These are phyloP conservation scores for Claviceps fusiformis DNA, from an alignment of 2,329 filamentous ascomycete genomes.

Conservation along the genomic window DNA sequence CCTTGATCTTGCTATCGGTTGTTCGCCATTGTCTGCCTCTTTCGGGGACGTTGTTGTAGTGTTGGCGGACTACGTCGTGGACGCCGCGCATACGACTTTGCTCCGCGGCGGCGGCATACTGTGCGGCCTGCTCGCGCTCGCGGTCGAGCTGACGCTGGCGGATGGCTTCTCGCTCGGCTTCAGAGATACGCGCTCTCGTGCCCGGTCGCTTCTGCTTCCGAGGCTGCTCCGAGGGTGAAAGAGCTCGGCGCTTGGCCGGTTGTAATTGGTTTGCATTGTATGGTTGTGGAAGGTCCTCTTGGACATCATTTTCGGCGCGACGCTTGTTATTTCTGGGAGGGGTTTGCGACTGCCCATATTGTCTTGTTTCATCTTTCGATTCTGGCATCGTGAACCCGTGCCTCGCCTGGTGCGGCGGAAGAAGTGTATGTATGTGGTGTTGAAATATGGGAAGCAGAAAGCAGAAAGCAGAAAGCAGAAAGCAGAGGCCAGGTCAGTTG, in stretches of 20 bases:
- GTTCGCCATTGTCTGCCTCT: constrained; percentile 88
- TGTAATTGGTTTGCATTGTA: constrained; percentile 47
- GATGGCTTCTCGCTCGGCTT: constrained; percentile 53
- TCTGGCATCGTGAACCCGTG: not conserved
- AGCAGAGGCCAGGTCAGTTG: not conserved
- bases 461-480: not conserved
- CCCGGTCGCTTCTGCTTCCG: constrained; percentile 58
- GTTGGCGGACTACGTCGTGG: constrained; percentile 77
- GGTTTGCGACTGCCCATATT: not conserved
- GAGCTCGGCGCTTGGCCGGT: constrained; percentile 42
- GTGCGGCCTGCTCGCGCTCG: constrained; percentile 28
- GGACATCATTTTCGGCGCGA: constrained; percentile 19
- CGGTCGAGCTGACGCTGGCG: constrained; percentile 48
- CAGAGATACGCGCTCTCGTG: constrained; percentile 51
- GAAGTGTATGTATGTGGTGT: not conserved
- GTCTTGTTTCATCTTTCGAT: not conserved
- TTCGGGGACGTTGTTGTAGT: constrained; percentile 94
- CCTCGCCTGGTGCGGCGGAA: not conserved
- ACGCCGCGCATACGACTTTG: constrained; percentile 36
- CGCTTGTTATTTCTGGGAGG: constrained; percentile 16
- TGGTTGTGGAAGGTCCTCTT: constrained; percentile 40
- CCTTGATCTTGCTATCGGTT: constrained; percentile 90
- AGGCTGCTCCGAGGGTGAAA: constrained; percentile 40
- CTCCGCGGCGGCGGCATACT: constrained; percentile 22
- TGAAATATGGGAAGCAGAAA: not conserved